A percentile compares a stretch with the other conserved stretches of the same genome.
phyloP scores from a whole-genome alignment of 83 land plant genomes.

The Thuja plicata region DNA sequence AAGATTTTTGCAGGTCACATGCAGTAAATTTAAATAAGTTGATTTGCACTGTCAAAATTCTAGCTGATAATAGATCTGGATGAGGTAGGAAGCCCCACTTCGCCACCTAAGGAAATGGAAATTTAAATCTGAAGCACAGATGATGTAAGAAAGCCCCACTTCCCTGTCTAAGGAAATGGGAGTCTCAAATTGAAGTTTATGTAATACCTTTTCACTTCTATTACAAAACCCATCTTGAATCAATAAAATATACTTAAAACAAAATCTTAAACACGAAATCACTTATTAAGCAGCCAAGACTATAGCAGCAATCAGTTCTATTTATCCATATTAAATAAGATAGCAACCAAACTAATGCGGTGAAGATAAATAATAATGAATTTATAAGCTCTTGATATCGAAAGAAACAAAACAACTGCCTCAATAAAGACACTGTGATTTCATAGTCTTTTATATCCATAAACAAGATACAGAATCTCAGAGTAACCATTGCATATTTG shows the following conservation, averaged over 20 bases:
- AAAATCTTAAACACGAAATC: neutral
- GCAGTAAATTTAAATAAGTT: neutral
- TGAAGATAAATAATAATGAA: too few relatives aligned
- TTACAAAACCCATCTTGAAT: neutral
- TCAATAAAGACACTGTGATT: too few relatives aligned
- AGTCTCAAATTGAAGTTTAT: neutral
- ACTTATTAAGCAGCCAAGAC: neutral
- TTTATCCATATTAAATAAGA: too few relatives aligned
- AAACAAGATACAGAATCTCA: too few relatives aligned
- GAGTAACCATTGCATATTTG: too few relatives aligned
- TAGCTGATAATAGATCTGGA: neutral
- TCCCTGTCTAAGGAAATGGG: too few relatives aligned
- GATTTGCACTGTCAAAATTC: neutral
- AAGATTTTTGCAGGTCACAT: neutral
- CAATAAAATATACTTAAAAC: neutral
- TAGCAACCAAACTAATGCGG: too few relatives aligned
- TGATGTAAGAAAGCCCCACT: too few relatives aligned
- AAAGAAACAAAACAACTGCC: too few relatives aligned
- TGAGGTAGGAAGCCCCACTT: neutral
- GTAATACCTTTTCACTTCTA: neutral
- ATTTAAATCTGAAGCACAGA: neutral
- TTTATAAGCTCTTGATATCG: too few relatives aligned
- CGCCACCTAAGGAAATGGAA: neutral
- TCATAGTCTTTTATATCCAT: too few relatives aligned
- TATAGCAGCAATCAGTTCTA: neutral